Percentiles rank a stretch among this genome's conserved stretches.
These are phyloP conservation scores for Waitea zeae DNA, from an alignment of 1,284 basidiomycete genomes.

Conservation along the genomic window DNA sequence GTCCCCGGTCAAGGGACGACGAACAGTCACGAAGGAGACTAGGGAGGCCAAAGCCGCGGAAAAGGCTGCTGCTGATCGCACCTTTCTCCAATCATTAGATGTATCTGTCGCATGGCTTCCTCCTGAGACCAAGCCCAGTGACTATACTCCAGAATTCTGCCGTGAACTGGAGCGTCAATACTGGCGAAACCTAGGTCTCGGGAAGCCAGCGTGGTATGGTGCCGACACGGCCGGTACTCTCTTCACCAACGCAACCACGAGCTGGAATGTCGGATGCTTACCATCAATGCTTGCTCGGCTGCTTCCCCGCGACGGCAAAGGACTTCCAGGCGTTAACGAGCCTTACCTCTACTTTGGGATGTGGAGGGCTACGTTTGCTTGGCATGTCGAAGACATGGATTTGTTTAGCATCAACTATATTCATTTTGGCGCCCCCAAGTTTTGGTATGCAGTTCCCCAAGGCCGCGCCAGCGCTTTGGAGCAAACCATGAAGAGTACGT, in stretches of 20 bases:
- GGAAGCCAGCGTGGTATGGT: slow-evolving; percentile 88
- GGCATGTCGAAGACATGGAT: slow-evolving; percentile 98
- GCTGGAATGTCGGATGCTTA: slow-evolving; percentile 90
- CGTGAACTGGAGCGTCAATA: slow-evolving; percentile 77
- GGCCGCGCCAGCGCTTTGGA: slow-evolving; percentile 65
- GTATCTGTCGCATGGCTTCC: slow-evolving; percentile 67
- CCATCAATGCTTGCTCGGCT: slow-evolving; percentile 78
- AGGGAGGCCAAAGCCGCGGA: slow-evolving; percentile 36
- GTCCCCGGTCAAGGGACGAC: slow-evolving; percentile 22
- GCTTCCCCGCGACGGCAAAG: slow-evolving; percentile 45
- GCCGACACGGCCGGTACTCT: slow-evolving; percentile 90
- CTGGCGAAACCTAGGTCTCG: slow-evolving; percentile 84
- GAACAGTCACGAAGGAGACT: slow-evolving; percentile 28
- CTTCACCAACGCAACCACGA: slow-evolving; percentile 63
- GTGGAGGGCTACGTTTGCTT: slow-evolving; percentile 98
- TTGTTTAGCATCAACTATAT: slow-evolving; percentile 98
- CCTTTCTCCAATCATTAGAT: slow-evolving; percentile 57
- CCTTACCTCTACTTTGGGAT: slow-evolving; percentile 98
- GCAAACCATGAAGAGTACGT: slow-evolving; percentile 61
- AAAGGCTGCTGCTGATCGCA: slow-evolving; percentile 33
- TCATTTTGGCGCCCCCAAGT: slow-evolving; percentile 93
- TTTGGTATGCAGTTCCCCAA: slow-evolving; percentile 96
- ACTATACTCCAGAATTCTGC: slow-evolving; percentile 80
- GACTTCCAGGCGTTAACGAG: slow-evolving; percentile 88
- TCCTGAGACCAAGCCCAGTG: slow-evolving; percentile 40